These are phyloP conservation scores for Aspergillus sclerotioniger DNA, from an alignment of 495 filamentous ascomycete genomes.

Conservation along the genomic window DNA sequence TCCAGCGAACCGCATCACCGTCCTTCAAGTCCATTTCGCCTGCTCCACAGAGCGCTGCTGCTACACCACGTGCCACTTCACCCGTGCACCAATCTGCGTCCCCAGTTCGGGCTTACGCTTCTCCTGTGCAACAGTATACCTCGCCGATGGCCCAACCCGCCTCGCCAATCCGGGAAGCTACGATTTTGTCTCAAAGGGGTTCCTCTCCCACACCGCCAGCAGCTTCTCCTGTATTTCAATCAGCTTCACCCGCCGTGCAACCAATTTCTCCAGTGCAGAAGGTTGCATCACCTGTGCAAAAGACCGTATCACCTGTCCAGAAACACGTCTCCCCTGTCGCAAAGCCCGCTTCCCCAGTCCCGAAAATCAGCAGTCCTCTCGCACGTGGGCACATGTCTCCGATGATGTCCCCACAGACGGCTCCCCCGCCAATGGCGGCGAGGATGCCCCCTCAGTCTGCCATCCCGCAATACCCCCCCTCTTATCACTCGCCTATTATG, in stretches of 20 bases:
- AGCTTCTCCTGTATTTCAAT: conserved; percentile 18
- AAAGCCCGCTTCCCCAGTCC: conserved; percentile 33
- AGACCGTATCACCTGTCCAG: conserved; percentile 23
- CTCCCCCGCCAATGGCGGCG: conserved; percentile 20
- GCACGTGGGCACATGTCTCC: conserved; percentile 40
- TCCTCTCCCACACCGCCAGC: conserved; percentile 17
- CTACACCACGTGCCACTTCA: conserved; percentile 15
- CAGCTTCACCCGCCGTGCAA: conserved; percentile 15
- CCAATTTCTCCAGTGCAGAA: conserved; percentile 22
- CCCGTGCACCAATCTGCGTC: conserved; percentile 5
- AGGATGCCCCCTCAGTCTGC: conserved; percentile 24
- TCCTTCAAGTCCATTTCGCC: conserved; percentile 16
- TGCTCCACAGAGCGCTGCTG: conserved; percentile 18
- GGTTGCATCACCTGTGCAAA: conserved; percentile 14
- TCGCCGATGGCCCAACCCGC: conserved; percentile 5
- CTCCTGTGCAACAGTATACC: conserved; percentile 12
- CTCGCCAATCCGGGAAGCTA: conserved; percentile 7
- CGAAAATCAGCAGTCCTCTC: conserved; percentile 41
- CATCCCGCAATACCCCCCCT: conserved; percentile 30
- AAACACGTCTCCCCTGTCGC: conserved; percentile 21
- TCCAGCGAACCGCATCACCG: conserved; percentile 12
- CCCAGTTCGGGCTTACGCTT: neutral
- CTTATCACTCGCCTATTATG: conserved; percentile 41
- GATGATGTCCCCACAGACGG: conserved; percentile 35
- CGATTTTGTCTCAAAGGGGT: conserved; percentile 13